A percentile compares a stretch with the other conserved stretches of the same genome.
Evolutionary conservation across 2,329 filamentous ascomycete genomes (phyloP).

Genomic region (Huntiella omanensis): DNA sequence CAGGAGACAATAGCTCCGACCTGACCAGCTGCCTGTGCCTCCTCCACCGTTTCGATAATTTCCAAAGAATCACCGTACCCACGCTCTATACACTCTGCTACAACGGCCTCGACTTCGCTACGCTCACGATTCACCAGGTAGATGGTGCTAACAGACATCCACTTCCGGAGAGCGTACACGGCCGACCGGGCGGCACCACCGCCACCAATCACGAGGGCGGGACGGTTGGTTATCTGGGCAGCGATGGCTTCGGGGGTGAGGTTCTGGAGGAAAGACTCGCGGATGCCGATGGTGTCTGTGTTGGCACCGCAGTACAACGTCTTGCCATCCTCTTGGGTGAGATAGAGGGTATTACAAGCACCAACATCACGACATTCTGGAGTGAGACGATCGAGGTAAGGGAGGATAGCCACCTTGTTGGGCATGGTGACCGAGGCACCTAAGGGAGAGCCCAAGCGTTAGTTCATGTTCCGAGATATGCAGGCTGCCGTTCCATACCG

Average conservation of each 20-base stretch:
- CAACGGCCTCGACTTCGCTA: slow-evolving; percentile 45
- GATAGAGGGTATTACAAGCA: slow-evolving; percentile 63
- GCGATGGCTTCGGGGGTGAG: slow-evolving; percentile 23
- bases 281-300: slow-evolving; percentile 63
- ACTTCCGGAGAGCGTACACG: slow-evolving; percentile 54
- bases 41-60: slow-evolving; percentile 40
- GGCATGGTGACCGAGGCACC: slow-evolving; percentile 68
- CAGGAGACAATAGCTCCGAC: slow-evolving; percentile 54
- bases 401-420: slow-evolving; percentile 60
- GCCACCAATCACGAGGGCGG: slow-evolving; percentile 57
- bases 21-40: slow-evolving; percentile 37
- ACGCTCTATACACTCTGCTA: slow-evolving; percentile 39
- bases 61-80: slow-evolving; percentile 41
- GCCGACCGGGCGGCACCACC: slow-evolving; percentile 64
- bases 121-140: slow-evolving; percentile 63
- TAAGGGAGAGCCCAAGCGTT: slow-evolving; percentile 13
- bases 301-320: slow-evolving; percentile 52
- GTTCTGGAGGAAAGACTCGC: slow-evolving; percentile 49
- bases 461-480: too few species aligned
- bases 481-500: slow-evolving; percentile 22
- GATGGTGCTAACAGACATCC: slow-evolving; percentile 46
- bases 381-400: slow-evolving; percentile 54
- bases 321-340: slow-evolving; percentile 28
- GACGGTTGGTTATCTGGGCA: slow-evolving; percentile 32
- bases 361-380: slow-evolving; percentile 54